Evolutionary conservation across 2,329 filamentous ascomycete species (phyloP), one percentile per base, ranked within the genome.

Genomic region (Fragosphaeria purpurea): DNA sequence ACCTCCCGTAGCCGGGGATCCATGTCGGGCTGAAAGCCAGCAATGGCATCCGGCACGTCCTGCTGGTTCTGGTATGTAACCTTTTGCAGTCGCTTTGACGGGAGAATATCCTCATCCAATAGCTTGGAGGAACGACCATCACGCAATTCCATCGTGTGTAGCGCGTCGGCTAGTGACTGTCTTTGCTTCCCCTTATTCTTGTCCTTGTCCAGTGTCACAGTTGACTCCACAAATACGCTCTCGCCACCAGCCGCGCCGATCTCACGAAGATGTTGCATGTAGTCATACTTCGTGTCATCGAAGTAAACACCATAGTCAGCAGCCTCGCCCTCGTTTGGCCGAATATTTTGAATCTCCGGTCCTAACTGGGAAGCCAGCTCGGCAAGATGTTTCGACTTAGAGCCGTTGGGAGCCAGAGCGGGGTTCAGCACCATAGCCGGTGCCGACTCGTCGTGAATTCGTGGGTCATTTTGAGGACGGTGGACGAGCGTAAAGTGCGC

Each of bases 231-330:
- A 63, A 95, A 97, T 45, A 90, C 82, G 34, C 85, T 80, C 50
- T 89, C 84, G 34, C 86, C 86, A 31, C 80, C 80, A 6, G 78
- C 88, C 42, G 73, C 67, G 51, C 83, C 83, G n/a, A 98, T 71
- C 60, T 97, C 93, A 50, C 89, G 85, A 76, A 98, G 73, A 68
- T 98, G 93, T 68, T 98, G 93, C 93, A 98, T 98, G 71, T 98
- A 98, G 68, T 98, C 93, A 69, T 98, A 98, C 62, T 88, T 80
- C 57, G 87, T 85, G 69, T 98, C 93, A 68, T 98, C 94, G 67
- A 78, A 98, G 74, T 86, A 98, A 57, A 98, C 80, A 56, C 93
- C 93, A 68, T 96, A 82, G 65, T 86, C 87, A 58, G 94, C 93
- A 7, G 94, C 93, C 70, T 98, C 90, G 60, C 94, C 94, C 68